These are phyloP conservation scores for Heterobasidion irregulare DNA, from an alignment of 1,284 basidiomycete genomes.

Conservation along the genomic window DNA sequence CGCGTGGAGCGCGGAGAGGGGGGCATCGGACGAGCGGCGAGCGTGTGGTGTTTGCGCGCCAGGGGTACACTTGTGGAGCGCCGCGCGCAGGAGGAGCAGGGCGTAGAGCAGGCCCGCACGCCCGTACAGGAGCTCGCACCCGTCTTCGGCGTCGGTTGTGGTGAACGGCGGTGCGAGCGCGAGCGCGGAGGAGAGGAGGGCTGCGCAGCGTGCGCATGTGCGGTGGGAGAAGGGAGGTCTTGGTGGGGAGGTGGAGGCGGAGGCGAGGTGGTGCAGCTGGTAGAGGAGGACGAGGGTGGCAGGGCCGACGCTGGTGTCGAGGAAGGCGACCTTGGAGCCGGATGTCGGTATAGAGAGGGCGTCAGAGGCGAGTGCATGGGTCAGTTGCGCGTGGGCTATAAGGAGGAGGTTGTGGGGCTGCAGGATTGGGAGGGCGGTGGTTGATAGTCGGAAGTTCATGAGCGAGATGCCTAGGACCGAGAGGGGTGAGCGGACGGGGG, in stretches of 20 bases:
- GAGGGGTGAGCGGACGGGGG: no score
- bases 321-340: conserved; percentile 19
- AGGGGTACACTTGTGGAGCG: conserved; percentile 2
- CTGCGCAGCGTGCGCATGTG: conserved; percentile 13
- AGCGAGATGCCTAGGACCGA: background rate
- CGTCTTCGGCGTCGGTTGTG: conserved; percentile 21
- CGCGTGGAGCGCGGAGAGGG: background rate
- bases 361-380: conserved; percentile 1
- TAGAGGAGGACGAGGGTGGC: conserved; percentile 21
- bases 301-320: conserved; percentile 24
- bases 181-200: conserved; percentile 15
- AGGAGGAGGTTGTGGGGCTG: background rate
- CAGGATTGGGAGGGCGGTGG: background rate
- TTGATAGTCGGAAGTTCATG: conserved; percentile 1
- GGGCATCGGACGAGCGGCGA: no score
- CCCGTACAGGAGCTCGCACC: conserved; percentile 49
- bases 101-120: conserved; percentile 47
- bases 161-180: conserved; percentile 14
- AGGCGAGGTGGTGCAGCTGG: conserved; percentile 14
- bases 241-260: conserved; percentile 7
- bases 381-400: background rate
- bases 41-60: background rate
- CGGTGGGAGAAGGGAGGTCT: conserved; percentile 10
- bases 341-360: conserved; percentile 1
- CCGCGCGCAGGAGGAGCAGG: conserved; percentile 31